phyloP scores from a whole-genome alignment of 805 yeast genomes.

The Cephaloascus albidus region DNA sequence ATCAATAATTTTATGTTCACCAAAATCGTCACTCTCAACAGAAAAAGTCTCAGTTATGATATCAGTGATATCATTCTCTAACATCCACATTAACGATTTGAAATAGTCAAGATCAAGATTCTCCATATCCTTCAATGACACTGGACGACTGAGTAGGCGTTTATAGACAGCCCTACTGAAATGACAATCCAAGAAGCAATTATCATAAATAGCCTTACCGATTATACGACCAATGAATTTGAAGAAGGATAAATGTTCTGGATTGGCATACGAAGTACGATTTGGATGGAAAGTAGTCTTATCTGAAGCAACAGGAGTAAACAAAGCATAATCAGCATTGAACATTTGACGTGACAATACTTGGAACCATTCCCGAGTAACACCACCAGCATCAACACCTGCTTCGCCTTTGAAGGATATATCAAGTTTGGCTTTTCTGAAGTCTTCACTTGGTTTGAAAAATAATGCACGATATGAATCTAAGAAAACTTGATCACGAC shows the following conservation, averaged over 20 bases:
- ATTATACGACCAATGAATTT: constrained; percentile 89
- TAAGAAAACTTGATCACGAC: constrained; percentile 84
- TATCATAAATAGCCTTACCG: constrained; percentile 89
- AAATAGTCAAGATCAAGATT: constrained; percentile 86
- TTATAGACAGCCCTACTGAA: constrained; percentile 94
- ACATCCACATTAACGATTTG: constrained; percentile 90
- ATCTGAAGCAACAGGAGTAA: constrained; percentile 85
- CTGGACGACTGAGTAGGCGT: constrained; percentile 67
- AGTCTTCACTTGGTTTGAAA: constrained; percentile 67
- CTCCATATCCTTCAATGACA: constrained; percentile 88
- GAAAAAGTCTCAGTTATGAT: constrained; percentile 91
- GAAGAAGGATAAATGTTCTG: constrained; percentile 88
- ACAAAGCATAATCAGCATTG: constrained; percentile 89
- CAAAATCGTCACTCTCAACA: constrained; percentile 88
- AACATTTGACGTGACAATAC: constrained; percentile 91
- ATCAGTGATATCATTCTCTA: constrained; percentile 94
- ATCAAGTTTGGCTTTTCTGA: constrained; percentile 63
- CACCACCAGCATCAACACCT: constrained; percentile 98
- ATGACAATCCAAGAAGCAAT: constrained; percentile 82
- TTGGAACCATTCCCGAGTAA: constrained; percentile 96
- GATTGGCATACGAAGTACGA: constrained; percentile 83
- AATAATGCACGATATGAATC: constrained; percentile 82
- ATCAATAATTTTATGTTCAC: constrained; percentile 79
- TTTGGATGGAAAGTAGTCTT: constrained; percentile 94
- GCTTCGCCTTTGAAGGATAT: constrained; percentile 86